These are phyloP conservation scores for Diutina pseudorugosa DNA, from an alignment of 1,139 yeast genomes.

Conservation along the genomic window DNA sequence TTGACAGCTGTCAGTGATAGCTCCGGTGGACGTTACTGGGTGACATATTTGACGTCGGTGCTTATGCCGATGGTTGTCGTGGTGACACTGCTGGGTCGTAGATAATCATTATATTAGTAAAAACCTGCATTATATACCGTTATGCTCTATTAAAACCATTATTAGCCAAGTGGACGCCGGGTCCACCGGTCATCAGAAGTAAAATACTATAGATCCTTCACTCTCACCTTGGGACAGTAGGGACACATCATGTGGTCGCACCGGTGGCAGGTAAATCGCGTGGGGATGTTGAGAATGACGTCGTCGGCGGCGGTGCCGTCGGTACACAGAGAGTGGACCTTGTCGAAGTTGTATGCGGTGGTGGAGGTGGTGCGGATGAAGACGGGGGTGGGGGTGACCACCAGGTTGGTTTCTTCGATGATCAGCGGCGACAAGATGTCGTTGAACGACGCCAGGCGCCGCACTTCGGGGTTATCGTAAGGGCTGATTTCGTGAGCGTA, in stretches of 20 bases:
- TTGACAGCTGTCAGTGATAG: no score
- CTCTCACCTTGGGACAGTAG: constrained; percentile 33
- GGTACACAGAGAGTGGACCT: neutral
- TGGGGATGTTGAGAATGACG: constrained; percentile 15
- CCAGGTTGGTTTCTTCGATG: neutral
- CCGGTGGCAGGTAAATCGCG: constrained; percentile 32
- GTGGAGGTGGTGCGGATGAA: constrained; percentile 1
- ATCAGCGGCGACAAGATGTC: constrained; percentile 1
- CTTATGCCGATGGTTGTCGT: no score
- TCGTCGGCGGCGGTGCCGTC: constrained; percentile 15
- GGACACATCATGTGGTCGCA: constrained; percentile 47
- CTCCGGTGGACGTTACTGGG: no score
- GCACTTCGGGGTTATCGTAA: neutral
- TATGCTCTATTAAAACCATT: neutral
- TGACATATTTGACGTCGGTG: no score
- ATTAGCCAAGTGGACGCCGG: neutral
- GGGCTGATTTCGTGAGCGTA: constrained; percentile 1
- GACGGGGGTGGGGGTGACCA: constrained; percentile 2
- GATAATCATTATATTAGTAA: no score
- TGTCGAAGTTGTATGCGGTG: neutral
- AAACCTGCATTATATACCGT: neutral
- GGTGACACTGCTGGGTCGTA: no score
- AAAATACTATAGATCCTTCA: constrained; percentile 16
- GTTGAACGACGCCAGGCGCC: neutral
- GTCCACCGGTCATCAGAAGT: neutral